Percentiles rank a stretch among this genome's conserved stretches.
Conservation (phyloP, 768 basidiomycete species). For the Russula dissimulans region DNA sequence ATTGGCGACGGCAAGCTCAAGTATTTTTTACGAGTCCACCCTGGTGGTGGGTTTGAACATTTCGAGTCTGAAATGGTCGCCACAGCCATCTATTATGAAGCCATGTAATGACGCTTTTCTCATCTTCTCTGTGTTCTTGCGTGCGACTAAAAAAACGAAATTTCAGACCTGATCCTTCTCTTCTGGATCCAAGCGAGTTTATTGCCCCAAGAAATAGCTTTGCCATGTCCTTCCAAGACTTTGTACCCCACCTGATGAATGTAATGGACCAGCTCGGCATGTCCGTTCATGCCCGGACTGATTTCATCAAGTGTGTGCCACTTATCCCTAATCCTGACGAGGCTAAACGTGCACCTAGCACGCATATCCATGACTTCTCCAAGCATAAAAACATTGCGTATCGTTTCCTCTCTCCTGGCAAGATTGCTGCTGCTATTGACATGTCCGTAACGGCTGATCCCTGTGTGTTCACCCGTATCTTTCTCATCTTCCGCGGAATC, state of each 20-base stretch:
- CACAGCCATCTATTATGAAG: slow-evolving; percentile 81
- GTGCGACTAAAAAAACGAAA: slow-evolving; percentile 4
- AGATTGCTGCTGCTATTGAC: slow-evolving; percentile 79
- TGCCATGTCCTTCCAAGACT: slow-evolving; percentile 75
- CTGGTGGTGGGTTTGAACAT: slow-evolving; percentile 80
- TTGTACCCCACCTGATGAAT: slow-evolving; percentile 68
- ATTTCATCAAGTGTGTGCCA: slow-evolving; percentile 64
- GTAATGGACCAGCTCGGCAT: slow-evolving; percentile 82
- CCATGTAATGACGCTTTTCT: slow-evolving; percentile 43
- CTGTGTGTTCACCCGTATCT: slow-evolving; percentile 74
- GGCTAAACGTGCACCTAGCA: slow-evolving; percentile 32
- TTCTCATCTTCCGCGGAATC: slow-evolving; percentile 79
- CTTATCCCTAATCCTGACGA: slow-evolving; percentile 1
- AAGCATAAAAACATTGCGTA: slow-evolving; percentile 83
- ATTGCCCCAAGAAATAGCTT: slow-evolving; percentile 77
- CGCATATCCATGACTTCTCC: slow-evolving; percentile 66
- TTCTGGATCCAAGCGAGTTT: slow-evolving; percentile 72
- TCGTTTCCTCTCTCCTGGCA: slow-evolving; percentile 72
- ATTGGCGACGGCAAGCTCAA: slow-evolving; percentile 63
- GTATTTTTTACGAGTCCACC: slow-evolving; percentile 74
- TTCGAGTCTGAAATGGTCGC: slow-evolving; percentile 75
- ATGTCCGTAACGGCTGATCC: slow-evolving; percentile 75
- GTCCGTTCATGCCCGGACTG: slow-evolving; percentile 72
- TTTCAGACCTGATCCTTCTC: slow-evolving; percentile 63
- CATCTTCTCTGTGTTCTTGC: neutral